Evolutionary conservation across 148 eudicot genomes (phyloP), one percentile per base, ranked within the genome.

Genomic region (Chenopodium formosanum): DNA sequence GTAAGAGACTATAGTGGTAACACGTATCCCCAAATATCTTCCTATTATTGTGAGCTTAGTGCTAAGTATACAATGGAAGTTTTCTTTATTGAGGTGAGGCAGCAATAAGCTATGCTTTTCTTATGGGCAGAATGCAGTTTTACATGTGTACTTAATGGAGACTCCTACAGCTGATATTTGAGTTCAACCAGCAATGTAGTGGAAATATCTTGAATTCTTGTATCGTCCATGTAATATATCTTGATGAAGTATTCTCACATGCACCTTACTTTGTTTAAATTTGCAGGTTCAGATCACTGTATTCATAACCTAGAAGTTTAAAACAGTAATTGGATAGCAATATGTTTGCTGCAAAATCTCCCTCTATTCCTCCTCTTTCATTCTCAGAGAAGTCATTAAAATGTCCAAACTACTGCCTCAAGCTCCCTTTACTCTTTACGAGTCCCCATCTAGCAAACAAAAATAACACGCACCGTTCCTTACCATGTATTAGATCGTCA

Each of bases 331-430:
- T 13, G 31, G 73, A 16, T 25, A 14, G 40, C 40, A 70, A 62
- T n/a, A 80, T 80, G 82, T 60, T 80, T 7, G 77, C 60, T 40
- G 77, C 71, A 23, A 80, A 62, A 71, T 37, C 77, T 14, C 82
- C 68, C 16, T 66, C 77, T 46, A 17, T 72, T 29, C 66, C 32
- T 60, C 76, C 75, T 62, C 46, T 73, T 5, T 80, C 71, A 19
- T 19, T 72, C 77, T 58, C 77, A 16, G 20, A 80, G 20, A 73
- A 80, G 71, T 60, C 82, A 2, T 44, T 80, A 0, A 80, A 62
- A 50, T 60, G 77, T 50, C 77, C 77, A 62, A 80, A 11, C 25
- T 56, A 80, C 71, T 29, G 14, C 76, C 50, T 31, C 44, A 80
- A 72, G 76, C 20, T 72, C 62, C 20, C 10, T 37, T 25, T 27